Percentiles rank a stretch among this genome's conserved stretches.
phyloP scores from a whole-genome alignment of 2,329 filamentous ascomycete species.

The Fusarium sp. region DNA sequence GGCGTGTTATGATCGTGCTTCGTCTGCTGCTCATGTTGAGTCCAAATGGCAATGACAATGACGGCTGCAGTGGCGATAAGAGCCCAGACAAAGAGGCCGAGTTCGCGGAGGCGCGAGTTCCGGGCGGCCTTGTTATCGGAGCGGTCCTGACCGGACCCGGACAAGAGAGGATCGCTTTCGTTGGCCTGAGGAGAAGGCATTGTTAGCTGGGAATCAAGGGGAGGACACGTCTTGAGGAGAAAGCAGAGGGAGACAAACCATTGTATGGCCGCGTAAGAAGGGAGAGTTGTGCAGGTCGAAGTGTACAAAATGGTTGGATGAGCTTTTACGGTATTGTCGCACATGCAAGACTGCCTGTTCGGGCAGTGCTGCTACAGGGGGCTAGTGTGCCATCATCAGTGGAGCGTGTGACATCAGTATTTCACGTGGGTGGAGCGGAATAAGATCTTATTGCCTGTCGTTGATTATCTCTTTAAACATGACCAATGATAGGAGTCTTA shows the following conservation, averaged over 20 bases:
- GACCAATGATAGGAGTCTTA: conserved; percentile 30
- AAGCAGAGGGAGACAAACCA: conserved; percentile 33
- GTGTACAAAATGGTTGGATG: conserved; percentile 20
- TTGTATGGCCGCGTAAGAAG: conserved; percentile 37
- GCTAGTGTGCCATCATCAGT: conserved; percentile 21
- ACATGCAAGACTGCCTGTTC: conserved; percentile 27
- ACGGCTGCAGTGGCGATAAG: conserved; percentile 83
- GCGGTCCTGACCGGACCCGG: conserved; percentile 51
- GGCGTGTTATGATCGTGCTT: conserved; percentile 54
- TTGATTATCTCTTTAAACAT: conserved; percentile 5
- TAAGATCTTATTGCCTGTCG: conserved; percentile 16
- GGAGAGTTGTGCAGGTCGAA: conserved; percentile 24
- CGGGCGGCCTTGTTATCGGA: conserved; percentile 49
- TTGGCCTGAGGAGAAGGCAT: conserved; percentile 52
- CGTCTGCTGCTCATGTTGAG: conserved; percentile 78
- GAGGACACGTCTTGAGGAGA: conserved; percentile 17
- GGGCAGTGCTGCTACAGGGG: conserved; percentile 14
- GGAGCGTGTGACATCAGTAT: conserved; percentile 41
- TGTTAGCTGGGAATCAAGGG: conserved; percentile 29
- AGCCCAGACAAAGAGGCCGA: conserved; percentile 86
- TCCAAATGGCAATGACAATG: conserved; percentile 82
- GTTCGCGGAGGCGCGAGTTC: conserved; percentile 72
- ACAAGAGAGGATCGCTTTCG: conserved; percentile 62
- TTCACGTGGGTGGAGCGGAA: conserved; percentile 28
- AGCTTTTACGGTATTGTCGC: conserved; percentile 12